These are phyloP conservation scores for Stagonosporopsis chrysanthemi DNA, from an alignment of 2,329 filamentous ascomycete species.

Conservation along the genomic window DNA sequence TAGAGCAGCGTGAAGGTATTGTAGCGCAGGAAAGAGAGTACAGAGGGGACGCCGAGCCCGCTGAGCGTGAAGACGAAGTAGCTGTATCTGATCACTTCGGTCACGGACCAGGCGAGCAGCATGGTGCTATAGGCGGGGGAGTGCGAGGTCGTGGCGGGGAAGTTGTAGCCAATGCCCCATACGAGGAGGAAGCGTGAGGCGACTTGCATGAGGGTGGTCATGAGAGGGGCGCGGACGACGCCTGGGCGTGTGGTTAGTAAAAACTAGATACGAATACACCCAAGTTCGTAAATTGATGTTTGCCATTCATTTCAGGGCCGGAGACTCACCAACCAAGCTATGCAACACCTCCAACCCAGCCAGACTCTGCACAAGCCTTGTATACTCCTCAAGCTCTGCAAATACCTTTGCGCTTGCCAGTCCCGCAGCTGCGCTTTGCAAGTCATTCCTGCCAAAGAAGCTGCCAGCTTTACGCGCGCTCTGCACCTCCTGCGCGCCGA, in stretches of 20 bases:
- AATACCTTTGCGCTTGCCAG: conserved; percentile 61
- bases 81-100: conserved; percentile 91
- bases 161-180: conserved; percentile 80
- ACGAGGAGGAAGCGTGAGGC: conserved; percentile 85
- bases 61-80: conserved; percentile 83
- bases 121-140: conserved; percentile 74
- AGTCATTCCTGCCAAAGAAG: conserved; percentile 22
- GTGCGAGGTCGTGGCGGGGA: conserved; percentile 68
- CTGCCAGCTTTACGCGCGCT: conserved; percentile 23
- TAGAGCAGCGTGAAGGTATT: conserved; percentile 95
- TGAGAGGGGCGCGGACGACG: conserved; percentile 82
- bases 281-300: background rate
- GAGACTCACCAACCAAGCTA: conserved; percentile 71
- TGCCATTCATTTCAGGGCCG: background rate
- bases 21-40: conserved; percentile 79
- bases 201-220: conserved; percentile 91
- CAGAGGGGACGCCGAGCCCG: conserved; percentile 63
- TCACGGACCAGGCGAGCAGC: conserved; percentile 86
- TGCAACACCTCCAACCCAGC: conserved; percentile 86
- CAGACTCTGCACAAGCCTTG: conserved; percentile 82
- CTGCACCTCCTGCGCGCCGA: conserved; percentile 47
- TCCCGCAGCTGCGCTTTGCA: conserved; percentile 24
- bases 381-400: conserved; percentile 69
- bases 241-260: conserved; percentile 57
- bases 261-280: too few species aligned